These are phyloP conservation scores for Colletotrichum lini DNA, from an alignment of 2,329 filamentous ascomycete species.

Conservation along the genomic window DNA sequence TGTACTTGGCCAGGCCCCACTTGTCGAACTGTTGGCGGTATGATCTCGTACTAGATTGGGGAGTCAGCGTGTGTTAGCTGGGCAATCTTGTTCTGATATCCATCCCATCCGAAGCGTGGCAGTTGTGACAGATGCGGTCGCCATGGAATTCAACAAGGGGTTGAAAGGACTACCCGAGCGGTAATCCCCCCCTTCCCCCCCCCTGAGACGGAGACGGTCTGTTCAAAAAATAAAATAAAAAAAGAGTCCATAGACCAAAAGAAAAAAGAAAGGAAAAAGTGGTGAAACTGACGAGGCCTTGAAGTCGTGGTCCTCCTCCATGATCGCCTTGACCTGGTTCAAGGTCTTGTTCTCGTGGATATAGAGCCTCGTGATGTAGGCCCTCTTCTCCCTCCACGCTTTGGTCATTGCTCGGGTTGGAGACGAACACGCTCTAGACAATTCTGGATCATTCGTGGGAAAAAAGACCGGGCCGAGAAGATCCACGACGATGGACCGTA, in stretches of 20 bases:
- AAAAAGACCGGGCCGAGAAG: neutral
- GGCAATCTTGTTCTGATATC: neutral
- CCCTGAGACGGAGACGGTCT: too few relatives aligned
- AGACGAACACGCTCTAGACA: neutral
- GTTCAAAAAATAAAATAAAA: neutral
- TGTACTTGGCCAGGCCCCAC: conserved; percentile 65
- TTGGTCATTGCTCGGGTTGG: conserved; percentile 58
- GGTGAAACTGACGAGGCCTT: conserved; percentile 56
- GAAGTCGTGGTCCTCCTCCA: conserved; percentile 57
- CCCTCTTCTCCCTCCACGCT: conserved; percentile 56
- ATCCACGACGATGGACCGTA: neutral
- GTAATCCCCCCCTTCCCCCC: too few relatives aligned
- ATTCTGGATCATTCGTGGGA: conserved; percentile 14
- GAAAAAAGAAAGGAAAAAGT: neutral
- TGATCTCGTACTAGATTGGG: conserved; percentile 54
- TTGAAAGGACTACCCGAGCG: too few relatives aligned
- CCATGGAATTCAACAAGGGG: neutral
- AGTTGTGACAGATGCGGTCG: neutral
- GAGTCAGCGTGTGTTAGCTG: neutral
- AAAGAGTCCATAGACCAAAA: too few relatives aligned
- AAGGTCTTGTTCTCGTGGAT: conserved; percentile 57
- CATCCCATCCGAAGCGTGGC: neutral
- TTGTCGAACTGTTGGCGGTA: conserved; percentile 64
- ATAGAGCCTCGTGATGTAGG: conserved; percentile 57
- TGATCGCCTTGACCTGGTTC: conserved; percentile 56